Evolutionary conservation across 306 rosid genomes (phyloP), one percentile per base, ranked within the genome.

Genomic region (Vigna angularis): DNA sequence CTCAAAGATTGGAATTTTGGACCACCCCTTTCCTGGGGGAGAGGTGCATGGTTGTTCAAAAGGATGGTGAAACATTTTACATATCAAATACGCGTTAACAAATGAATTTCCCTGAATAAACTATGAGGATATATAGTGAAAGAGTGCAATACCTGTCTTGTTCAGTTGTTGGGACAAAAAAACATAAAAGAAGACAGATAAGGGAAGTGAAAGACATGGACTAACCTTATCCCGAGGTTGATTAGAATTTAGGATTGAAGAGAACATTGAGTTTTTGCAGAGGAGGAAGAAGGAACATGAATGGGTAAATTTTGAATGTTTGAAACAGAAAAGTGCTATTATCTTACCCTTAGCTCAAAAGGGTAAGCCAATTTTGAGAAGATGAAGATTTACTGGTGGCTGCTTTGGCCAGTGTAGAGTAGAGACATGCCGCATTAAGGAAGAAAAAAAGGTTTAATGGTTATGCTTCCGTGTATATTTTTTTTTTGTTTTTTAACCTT

Each of bases 181-280:
- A 52, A 36, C 17, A 9, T 2, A 34, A 2, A 10, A 26, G 30
- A 16, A 14, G 12, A 22, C 11, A 66, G 53, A 65, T 9, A 4
- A 7, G 53, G 18, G 26, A 40, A 26, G 22, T 14, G 17, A 26
- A 47, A 74, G 44, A 75, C 2, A 44, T 14, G 22, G n/a, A 73
- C 42, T 7, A 73, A 91, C 97, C 91, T 89, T 86, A 66, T 76
- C 65, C 4, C 79, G 71, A 77, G 84, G 72, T 61, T 77, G 72
- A 73, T 70, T 81, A 32, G 86, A 34, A 38, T 76, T 84, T 18
- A 75, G 61, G 75, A 62, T 75, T 9, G 90, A 86, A 78, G 44
- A 68, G 69, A 86, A 34, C 97, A 91, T 91, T 28, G 72, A 34
- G 24, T 2, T 40, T 67, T 78, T 9, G 17, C 11, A 45, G 3